A percentile compares a stretch with the other conserved stretches of the same genome.
Conservation (phyloP, 495 filamentous ascomycete genomes). For the Neurospora africana region DNA sequence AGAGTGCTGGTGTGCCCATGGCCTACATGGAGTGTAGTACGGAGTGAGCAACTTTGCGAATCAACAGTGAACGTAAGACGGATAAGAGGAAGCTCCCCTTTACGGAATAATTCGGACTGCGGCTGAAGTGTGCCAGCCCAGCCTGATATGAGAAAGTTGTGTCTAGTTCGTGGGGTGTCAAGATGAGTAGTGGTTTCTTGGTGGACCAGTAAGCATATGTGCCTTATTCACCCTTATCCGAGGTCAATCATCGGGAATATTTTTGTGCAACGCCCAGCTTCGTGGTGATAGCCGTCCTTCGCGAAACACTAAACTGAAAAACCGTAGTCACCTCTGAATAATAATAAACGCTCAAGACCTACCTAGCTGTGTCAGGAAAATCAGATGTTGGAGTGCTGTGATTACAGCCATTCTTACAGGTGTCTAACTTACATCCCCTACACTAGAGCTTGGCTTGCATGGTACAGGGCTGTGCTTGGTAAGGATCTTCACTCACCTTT, state of each 20-base stretch:
- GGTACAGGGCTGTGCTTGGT: constrained; percentile 10
- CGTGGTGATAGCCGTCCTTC: not conserved
- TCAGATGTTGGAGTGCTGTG: not conserved
- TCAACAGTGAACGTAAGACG: not conserved
- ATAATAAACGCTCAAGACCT: not conserved
- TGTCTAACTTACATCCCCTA: not conserved
- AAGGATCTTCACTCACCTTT: constrained; percentile 6
- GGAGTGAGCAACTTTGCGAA: not conserved
- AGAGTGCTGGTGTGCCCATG: not conserved
- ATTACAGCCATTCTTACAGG: not conserved
- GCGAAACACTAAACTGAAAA: not conserved
- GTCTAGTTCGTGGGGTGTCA: not conserved
- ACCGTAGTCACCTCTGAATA: not conserved
- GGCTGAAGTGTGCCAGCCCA: not conserved
- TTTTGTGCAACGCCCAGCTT: not conserved
- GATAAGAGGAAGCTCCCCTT: not conserved
- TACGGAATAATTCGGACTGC: not conserved
- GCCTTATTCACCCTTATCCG: not conserved
- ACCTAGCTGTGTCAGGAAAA: not conserved
- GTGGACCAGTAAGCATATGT: not conserved
- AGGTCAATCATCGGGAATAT: not conserved
- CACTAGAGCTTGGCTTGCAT: not conserved
- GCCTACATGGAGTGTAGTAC: not conserved
- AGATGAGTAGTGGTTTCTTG: not conserved
- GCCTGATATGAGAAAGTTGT: not conserved